These are phyloP conservation scores for Cicer judaicum DNA, from an alignment of 306 rosid species.

Conservation along the genomic window DNA sequence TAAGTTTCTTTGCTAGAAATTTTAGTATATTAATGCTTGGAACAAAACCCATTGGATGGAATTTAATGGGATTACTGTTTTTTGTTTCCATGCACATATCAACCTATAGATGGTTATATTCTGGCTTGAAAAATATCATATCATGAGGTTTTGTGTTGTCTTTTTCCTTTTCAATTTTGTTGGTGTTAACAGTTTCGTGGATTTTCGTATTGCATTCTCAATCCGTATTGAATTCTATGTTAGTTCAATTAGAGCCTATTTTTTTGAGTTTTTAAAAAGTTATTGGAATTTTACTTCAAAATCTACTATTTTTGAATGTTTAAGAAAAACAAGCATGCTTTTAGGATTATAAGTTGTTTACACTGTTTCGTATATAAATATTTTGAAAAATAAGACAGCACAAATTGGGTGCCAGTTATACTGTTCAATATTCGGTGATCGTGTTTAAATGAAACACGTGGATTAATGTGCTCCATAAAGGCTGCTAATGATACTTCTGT, in stretches of 20 bases:
- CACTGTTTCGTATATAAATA: background rate
- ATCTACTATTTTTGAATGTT: background rate
- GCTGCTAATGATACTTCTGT: conserved; percentile 15
- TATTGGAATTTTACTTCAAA: background rate
- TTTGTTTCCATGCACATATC: conserved; percentile 14
- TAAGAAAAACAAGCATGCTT: background rate
- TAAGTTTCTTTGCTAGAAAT: background rate
- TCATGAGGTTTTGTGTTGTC: background rate
- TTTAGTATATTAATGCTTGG: conserved; percentile 5
- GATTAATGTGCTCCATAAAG: background rate
- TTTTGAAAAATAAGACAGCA: background rate
- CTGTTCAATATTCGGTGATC: conserved; percentile 9
- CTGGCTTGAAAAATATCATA: conserved; percentile 12
- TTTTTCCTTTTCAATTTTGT: background rate
- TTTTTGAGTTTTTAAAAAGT: conserved; percentile 3
- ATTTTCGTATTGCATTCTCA: background rate
- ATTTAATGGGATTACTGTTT: background rate
- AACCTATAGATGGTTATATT: background rate
- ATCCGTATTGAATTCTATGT: background rate
- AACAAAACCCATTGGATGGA: background rate
- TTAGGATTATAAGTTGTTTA: conserved; percentile 7
- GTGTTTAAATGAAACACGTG: background rate
- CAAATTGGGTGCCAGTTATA: conserved; percentile 22
- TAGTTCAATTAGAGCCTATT: background rate
- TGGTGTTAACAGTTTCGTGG: background rate